A percentile compares a stretch with the other conserved stretches of the same genome.
phyloP scores from a whole-genome alignment of 345 rosid species.

The Hibiscus syriacus region DNA sequence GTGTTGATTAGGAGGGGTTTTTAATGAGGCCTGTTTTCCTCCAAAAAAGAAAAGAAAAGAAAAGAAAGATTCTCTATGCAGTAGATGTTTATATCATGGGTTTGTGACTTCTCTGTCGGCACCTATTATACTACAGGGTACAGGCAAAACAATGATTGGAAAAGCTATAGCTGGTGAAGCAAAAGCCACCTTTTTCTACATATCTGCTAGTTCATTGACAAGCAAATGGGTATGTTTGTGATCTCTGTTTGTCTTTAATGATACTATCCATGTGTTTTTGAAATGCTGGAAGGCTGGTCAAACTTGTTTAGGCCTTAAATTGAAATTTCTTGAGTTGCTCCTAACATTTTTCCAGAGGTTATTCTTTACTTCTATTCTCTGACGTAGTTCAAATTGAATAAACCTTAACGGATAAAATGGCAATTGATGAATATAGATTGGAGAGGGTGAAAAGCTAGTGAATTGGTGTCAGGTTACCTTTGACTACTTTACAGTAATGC shows the following conservation, averaged over 20 bases:
- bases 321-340: neutral
- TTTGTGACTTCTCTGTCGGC: slow-evolving; percentile 9
- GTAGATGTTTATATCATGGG: neutral
- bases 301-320: neutral
- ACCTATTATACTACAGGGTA: slow-evolving; percentile 51
- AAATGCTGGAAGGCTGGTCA: neutral
- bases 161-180: slow-evolving; percentile 99
- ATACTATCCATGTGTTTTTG: slow-evolving; percentile 1
- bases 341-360: neutral
- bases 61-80: slow-evolving; percentile 11
- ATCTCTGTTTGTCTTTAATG: neutral
- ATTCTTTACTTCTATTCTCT: neutral
- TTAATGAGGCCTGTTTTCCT: no score
- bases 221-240: slow-evolving; percentile 85
- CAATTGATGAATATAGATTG: slow-evolving; percentile 51
- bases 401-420: neutral
- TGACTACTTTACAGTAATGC: neutral
- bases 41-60: no score
- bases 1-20: no score
- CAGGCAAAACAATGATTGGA: slow-evolving; percentile 96
- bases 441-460: slow-evolving; percentile 98
- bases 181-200: slow-evolving; percentile 94
- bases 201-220: slow-evolving; percentile 97
- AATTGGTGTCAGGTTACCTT: neutral
- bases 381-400: neutral